phyloP scores from a whole-genome alignment of 495 filamentous ascomycete genomes.

The Aspergillus cavernicola region DNA sequence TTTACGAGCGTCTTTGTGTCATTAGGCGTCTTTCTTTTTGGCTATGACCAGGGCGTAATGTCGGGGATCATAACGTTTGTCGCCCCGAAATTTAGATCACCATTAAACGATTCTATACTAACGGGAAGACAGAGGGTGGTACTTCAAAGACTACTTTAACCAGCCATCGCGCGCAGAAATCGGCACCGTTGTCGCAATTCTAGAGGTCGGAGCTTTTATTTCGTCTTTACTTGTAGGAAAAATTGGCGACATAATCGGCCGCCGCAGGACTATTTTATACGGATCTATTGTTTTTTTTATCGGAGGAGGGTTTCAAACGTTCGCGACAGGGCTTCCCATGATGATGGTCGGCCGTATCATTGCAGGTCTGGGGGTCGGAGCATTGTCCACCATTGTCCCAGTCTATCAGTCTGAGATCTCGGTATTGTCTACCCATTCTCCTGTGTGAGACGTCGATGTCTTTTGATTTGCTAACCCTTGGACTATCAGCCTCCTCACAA shows the following conservation, averaged over 20 bases:
- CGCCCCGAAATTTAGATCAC: neutral
- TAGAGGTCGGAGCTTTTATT: conserved; percentile 90
- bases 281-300: conserved; percentile 90
- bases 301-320: conserved; percentile 81
- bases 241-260: conserved; percentile 87
- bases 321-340: conserved; percentile 78
- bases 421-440: conserved; percentile 23
- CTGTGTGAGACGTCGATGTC: neutral
- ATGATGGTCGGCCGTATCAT: conserved; percentile 90
- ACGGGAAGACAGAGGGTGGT: conserved; percentile 59
- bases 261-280: conserved; percentile 87
- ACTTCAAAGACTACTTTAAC: conserved; percentile 89
- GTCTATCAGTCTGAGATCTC: conserved; percentile 96
- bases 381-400: conserved; percentile 93
- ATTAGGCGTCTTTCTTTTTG: conserved; percentile 94
- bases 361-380: conserved; percentile 91
- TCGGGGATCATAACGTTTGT: conserved; percentile 97
- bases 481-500: conserved; percentile 75
- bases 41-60: conserved; percentile 99
- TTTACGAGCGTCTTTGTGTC: conserved; percentile 99
- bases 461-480: neutral
- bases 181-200: conserved; percentile 93
- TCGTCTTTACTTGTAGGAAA: conserved; percentile 85
- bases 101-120: neutral
- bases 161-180: conserved; percentile 79